phyloP scores from a whole-genome alignment of 1,139 yeast species.

The Taphrina deformans region DNA sequence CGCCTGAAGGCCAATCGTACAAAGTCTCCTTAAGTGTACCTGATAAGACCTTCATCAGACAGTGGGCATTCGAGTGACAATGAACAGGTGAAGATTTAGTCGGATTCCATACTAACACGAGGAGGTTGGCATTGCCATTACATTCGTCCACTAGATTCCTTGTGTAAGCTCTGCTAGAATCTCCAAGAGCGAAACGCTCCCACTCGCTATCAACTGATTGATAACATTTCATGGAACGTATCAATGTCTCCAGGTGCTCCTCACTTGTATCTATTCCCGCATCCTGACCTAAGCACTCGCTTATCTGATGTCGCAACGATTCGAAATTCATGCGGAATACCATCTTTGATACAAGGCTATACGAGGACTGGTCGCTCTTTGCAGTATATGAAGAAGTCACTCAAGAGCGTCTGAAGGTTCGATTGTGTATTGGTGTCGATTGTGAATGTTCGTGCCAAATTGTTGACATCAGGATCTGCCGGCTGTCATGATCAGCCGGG shows the following conservation, averaged over 20 bases:
- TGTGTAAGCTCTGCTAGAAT: constrained; percentile 51
- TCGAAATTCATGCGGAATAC: constrained; percentile 1
- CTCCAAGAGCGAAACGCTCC: constrained; percentile 60
- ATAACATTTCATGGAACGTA: constrained; percentile 54
- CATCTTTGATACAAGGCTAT: too few relatives aligned
- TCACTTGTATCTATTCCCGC: constrained; percentile 52
- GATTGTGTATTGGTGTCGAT: too few relatives aligned
- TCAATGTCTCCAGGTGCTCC: constrained; percentile 56
- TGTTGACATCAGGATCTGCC: constrained; percentile 1
- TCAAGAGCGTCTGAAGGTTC: too few relatives aligned
- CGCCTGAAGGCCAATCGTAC: constrained; percentile 55
- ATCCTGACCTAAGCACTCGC: constrained; percentile 44
- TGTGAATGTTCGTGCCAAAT: too few relatives aligned
- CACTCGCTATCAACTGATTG: constrained; percentile 55
- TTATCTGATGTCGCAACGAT: not conserved
- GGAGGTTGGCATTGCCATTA: constrained; percentile 66
- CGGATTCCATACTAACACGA: constrained; percentile 72
- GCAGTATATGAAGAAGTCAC: not conserved
- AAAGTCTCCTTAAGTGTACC: constrained; percentile 63
- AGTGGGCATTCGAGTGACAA: constrained; percentile 75
- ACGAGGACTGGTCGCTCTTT: not conserved
- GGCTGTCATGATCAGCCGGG: not conserved
- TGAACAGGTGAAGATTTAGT: constrained; percentile 67
- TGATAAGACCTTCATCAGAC: constrained; percentile 57
- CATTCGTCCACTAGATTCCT: constrained; percentile 66